phyloP scores from a whole-genome alignment of 2,329 filamentous ascomycete species.

The Beauveria varroae region DNA sequence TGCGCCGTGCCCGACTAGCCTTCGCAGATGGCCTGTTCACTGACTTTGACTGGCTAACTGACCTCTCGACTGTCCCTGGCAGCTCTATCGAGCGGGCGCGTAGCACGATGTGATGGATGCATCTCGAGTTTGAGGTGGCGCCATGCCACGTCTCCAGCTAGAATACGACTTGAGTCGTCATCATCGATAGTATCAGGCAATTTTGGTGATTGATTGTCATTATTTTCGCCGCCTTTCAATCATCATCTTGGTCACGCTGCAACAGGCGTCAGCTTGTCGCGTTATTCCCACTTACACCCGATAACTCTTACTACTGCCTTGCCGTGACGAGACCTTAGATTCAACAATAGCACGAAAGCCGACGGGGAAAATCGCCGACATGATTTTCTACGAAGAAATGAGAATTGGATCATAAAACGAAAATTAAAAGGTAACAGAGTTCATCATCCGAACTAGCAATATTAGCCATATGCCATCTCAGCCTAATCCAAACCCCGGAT shows the following conservation, averaged over 20 bases:
- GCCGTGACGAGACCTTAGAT: background rate
- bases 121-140: background rate
- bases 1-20: background rate
- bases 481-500: background rate
- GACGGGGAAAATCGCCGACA: no score
- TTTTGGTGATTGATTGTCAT: background rate
- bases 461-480: background rate
- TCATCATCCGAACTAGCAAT: no score
- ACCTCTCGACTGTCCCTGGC: background rate
- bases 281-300: background rate
- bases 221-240: background rate
- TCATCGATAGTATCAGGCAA: background rate
- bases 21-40: background rate
- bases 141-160: slow-evolving; percentile 1
- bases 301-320: background rate
- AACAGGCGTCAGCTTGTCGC: background rate
- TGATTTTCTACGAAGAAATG: no score
- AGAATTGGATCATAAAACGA: no score
- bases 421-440: no score
- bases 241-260: background rate
- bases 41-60: background rate
- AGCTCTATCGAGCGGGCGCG: background rate
- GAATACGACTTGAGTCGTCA: background rate
- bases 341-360: no score
- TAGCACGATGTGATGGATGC: background rate